A percentile compares a stretch with the other conserved stretches of the same genome.
Conservation (phyloP, 2,329 filamentous ascomycete genomes). For the Aphanoascus verrucosus region DNA sequence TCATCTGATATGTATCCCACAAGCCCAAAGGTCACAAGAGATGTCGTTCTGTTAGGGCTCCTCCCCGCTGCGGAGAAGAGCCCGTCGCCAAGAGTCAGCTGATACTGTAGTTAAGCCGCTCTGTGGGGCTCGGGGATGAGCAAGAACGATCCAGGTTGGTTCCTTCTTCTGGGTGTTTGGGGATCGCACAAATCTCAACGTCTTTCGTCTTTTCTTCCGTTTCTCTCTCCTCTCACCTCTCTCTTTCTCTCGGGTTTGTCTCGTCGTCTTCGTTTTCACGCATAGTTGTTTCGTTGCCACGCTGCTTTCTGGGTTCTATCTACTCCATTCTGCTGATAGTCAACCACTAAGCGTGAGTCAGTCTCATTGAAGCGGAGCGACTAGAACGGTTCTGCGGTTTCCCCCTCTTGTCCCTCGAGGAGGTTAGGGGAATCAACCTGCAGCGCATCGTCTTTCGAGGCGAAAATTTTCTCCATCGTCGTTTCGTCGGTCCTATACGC, state of each 20-base stretch:
- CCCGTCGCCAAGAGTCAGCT: neutral
- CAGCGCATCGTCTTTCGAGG: neutral
- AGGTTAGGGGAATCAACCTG: too few species aligned
- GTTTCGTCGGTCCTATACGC: neutral
- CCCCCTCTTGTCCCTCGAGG: too few species aligned
- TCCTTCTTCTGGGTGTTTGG: neutral
- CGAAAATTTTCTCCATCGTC: neutral
- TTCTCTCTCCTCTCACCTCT: neutral
- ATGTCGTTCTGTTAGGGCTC: neutral
- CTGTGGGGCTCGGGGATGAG: neutral
- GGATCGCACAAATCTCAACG: neutral
- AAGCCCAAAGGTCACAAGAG: too few species aligned
- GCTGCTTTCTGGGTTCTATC: too few species aligned
- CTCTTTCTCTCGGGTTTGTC: neutral
- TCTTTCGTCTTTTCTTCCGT: neutral
- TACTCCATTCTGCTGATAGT: neutral
- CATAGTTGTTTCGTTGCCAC: too few species aligned
- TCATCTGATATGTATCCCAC: too few species aligned
- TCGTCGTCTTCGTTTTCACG: neutral
- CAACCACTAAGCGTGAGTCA: neutral
- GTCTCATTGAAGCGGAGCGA: too few species aligned
- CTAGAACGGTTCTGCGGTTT: too few species aligned
- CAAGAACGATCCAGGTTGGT: neutral
- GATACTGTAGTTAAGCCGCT: neutral
- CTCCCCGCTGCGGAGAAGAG: neutral